These are phyloP conservation scores for Rhizophora apiculata DNA, from an alignment of 345 rosid species.

Conservation along the genomic window DNA sequence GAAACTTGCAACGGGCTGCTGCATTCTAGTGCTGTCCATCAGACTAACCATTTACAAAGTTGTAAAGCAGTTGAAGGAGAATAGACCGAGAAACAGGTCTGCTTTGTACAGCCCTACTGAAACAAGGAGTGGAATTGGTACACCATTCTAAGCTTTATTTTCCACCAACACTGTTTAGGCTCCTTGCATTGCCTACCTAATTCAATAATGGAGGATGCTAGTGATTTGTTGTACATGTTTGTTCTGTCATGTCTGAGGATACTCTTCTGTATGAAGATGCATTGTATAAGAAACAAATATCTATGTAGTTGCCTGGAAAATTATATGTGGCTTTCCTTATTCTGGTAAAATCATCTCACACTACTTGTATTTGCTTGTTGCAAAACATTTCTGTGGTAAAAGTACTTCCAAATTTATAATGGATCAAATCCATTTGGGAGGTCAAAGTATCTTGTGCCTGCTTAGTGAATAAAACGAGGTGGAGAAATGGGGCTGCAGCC, in stretches of 20 bases:
- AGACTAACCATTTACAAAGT: conserved; percentile 94
- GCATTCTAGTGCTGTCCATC: conserved; percentile 84
- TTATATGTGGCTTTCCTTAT: no score
- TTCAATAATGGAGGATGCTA: conserved; percentile 7
- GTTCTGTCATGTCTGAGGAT: neutral
- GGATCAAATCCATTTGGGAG: no score
- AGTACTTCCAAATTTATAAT: no score
- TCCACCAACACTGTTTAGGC: conserved; percentile 17
- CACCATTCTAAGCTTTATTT: conserved; percentile 54
- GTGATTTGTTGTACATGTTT: conserved; percentile 11
- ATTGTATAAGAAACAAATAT: conserved; percentile 6
- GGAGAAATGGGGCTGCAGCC: no score
- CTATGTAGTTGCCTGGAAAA: neutral
- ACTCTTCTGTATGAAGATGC: conserved; percentile 6
- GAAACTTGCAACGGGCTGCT: conserved; percentile 98
- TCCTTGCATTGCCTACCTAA: neutral
- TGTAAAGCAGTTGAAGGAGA: conserved; percentile 90
- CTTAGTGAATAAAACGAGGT: no score
- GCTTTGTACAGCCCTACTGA: conserved; percentile 89
- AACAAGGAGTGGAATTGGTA: conserved; percentile 75
- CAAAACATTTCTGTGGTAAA: no score
- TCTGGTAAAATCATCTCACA: no score
- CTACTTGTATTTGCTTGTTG: no score
- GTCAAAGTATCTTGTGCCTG: no score
- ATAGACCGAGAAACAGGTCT: conserved; percentile 90